Evolutionary conservation across 768 basidiomycete species (phyloP).

Genomic region (Amanita jacksonii): DNA sequence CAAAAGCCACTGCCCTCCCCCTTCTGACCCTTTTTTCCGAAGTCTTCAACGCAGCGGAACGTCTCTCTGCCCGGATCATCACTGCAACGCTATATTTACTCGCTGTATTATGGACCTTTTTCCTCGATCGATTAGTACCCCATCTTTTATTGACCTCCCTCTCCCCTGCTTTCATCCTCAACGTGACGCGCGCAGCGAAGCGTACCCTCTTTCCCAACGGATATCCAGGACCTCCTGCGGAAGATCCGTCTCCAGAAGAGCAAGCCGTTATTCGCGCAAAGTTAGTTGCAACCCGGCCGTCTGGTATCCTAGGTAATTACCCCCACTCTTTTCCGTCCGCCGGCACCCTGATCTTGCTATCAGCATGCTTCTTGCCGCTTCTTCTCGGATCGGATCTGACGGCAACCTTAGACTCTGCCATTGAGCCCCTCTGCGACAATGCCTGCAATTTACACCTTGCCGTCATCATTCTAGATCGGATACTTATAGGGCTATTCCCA

Average conservation of each 20-base stretch:
- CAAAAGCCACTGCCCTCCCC: constrained; percentile 22
- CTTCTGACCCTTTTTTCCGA: constrained; percentile 38
- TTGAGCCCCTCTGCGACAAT: constrained; percentile 52
- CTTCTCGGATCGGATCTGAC: constrained; percentile 46
- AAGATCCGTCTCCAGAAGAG: constrained; percentile 73
- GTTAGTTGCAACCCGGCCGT: constrained; percentile 29
- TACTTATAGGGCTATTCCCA: constrained; percentile 68
- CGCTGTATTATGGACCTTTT: constrained; percentile 36
- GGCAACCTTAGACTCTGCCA: constrained; percentile 37
- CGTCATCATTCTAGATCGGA: constrained; percentile 61
- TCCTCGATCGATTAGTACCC: constrained; percentile 65
- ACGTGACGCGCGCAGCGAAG: constrained; percentile 46
- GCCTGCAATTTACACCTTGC: constrained; percentile 76
- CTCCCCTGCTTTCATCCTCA: constrained; percentile 42
- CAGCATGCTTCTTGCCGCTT: constrained; percentile 36
- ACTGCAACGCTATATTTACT: constrained; percentile 38
- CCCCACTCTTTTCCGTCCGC: neutral
- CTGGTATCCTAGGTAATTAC: constrained; percentile 25
- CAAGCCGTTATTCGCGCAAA: constrained; percentile 46
- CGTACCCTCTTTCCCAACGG: constrained; percentile 82
- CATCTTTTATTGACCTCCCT: constrained; percentile 51
- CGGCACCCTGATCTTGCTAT: constrained; percentile 1
- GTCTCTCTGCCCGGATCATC: constrained; percentile 38
- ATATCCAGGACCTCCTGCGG: constrained; percentile 65
- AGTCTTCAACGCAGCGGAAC: constrained; percentile 37